phyloP scores from a whole-genome alignment of 306 rosid species.

The Benincasa hispida region DNA sequence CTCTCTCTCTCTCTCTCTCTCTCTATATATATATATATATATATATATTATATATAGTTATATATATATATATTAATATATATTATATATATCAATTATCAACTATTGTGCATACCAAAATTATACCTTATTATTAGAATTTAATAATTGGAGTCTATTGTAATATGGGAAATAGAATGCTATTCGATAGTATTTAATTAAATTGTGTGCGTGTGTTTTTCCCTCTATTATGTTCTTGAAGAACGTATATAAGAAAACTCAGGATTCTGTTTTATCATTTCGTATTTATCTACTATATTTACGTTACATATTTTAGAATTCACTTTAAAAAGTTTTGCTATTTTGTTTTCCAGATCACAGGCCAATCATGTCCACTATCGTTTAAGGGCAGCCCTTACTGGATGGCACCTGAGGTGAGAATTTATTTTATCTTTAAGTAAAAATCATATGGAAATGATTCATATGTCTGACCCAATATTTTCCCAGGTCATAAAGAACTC shows the following conservation, averaged over 20 bases:
- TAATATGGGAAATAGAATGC: background rate
- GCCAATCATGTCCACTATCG: conserved; percentile 84
- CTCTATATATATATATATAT: no score
- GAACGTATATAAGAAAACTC: background rate
- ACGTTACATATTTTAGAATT: background rate
- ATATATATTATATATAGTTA: no score
- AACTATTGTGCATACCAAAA: background rate
- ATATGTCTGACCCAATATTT: conserved; percentile 15
- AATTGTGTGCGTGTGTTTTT: background rate
- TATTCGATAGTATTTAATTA: background rate
- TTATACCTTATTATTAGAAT: background rate
- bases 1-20: no score
- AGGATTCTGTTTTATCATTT: background rate
- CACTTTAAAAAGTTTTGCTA: background rate
- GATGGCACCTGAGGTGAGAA: conserved; percentile 98
- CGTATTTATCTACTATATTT: background rate
- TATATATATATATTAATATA: no score
- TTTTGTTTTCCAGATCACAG: conserved; percentile 41
- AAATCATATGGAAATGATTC: conserved; percentile 11
- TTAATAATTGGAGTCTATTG: background rate
- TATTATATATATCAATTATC: background rate
- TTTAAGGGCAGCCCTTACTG: conserved; percentile 98
- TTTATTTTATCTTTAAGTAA: conserved; percentile 8
- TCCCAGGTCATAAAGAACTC: conserved; percentile 74
- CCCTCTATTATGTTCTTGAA: background rate